Conservation (phyloP, 2,329 filamentous ascomycete species). For the Aspergillus jensenii region DNA sequence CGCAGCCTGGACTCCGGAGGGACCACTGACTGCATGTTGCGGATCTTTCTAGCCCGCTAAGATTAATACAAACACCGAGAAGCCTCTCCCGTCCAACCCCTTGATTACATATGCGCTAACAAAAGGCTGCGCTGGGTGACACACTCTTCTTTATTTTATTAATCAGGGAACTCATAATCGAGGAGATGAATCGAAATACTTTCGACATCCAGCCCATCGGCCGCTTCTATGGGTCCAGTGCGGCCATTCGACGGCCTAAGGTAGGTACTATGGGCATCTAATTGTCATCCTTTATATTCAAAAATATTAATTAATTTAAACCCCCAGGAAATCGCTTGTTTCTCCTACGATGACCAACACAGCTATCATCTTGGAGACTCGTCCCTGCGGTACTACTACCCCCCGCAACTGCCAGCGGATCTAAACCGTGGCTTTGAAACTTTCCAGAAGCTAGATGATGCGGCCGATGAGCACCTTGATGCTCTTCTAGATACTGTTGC, state of each 20-base stretch:
- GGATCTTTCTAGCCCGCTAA: constrained; percentile 10
- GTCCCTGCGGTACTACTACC: constrained; percentile 85
- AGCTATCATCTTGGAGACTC: constrained; percentile 72
- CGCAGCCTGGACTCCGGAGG: not conserved
- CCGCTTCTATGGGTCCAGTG: constrained; percentile 66
- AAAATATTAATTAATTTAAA: constrained; percentile 8
- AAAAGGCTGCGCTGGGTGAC: not conserved
- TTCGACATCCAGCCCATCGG: constrained; percentile 70
- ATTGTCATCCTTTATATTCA: not conserved
- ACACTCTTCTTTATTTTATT: not conserved
- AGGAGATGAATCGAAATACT: constrained; percentile 32
- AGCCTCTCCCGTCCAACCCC: not conserved
- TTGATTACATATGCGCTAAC: not conserved
- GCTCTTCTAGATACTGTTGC: constrained; percentile 75
- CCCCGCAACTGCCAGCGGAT: constrained; percentile 68
- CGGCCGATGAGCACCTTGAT: constrained; percentile 82
- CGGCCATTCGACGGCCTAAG: constrained; percentile 73
- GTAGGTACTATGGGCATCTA: constrained; percentile 40
- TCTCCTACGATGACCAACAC: constrained; percentile 88
- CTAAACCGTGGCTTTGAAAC: constrained; percentile 77
- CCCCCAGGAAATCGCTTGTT: constrained; percentile 81
- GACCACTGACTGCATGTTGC: not conserved
- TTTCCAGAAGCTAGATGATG: constrained; percentile 81
- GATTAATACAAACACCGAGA: constrained; percentile 4
- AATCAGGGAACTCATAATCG: not conserved